Percentiles rank a stretch among this genome's conserved stretches.
Evolutionary conservation across 352 stramenopile species (phyloP).

Genomic region (Thalassiosira hispida): DNA sequence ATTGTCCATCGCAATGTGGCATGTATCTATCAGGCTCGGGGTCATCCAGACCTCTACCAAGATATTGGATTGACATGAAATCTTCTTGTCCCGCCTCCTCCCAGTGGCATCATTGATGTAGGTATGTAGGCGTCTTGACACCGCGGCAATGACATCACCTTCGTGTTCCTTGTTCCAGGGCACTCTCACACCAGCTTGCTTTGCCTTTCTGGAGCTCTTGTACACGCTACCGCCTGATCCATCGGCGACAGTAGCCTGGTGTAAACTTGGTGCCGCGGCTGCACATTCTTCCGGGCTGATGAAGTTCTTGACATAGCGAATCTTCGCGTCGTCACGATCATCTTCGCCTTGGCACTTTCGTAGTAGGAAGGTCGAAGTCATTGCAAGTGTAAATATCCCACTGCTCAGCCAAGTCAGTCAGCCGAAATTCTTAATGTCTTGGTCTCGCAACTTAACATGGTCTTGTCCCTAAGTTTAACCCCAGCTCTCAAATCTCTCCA

Average conservation of each 20-base stretch:
- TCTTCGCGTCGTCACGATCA: conserved; percentile 67
- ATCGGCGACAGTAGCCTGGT: conserved; percentile 79
- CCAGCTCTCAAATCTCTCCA: too few relatives aligned
- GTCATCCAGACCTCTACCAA: conserved; percentile 74
- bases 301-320: conserved; percentile 83
- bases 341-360: conserved; percentile 31
- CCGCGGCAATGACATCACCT: conserved; percentile 65
- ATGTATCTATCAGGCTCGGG: conserved; percentile 73
- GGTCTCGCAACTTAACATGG: conserved; percentile 63
- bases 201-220: conserved; percentile 70
- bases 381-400: conserved; percentile 83
- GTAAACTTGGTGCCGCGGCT: conserved; percentile 57
- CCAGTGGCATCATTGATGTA: conserved; percentile 78
- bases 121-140: conserved; percentile 75
- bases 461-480: conserved; percentile 69
- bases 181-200: conserved; percentile 78
- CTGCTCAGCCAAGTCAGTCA: conserved; percentile 49
- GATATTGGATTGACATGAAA: conserved; percentile 85
- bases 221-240: conserved; percentile 67
- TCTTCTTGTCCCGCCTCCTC: conserved; percentile 78
- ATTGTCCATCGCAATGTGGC: conserved; percentile 77
- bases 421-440: too few relatives aligned
- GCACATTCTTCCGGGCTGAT: conserved; percentile 77
- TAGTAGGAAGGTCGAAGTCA: conserved; percentile 60
- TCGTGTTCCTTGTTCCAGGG: conserved; percentile 68